A percentile compares a stretch with the other conserved stretches of the same genome.
Conservation (phyloP, 495 filamentous ascomycete genomes). For the Opeltia flavorubescens region DNA sequence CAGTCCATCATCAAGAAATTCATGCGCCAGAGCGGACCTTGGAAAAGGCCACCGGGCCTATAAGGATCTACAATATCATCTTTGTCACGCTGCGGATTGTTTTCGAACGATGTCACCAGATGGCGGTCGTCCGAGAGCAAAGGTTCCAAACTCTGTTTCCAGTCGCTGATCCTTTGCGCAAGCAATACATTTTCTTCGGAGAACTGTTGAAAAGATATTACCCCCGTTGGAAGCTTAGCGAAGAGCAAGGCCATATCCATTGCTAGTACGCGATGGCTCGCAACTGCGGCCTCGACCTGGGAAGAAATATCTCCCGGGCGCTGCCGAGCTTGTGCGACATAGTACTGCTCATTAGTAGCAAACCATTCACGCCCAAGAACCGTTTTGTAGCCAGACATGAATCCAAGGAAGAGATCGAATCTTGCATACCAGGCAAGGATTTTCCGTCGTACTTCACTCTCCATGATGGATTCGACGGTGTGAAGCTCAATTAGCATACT, state of each 20-base stretch:
- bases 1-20: conserved; percentile 70
- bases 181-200: conserved; percentile 43
- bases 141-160: conserved; percentile 43
- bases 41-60: conserved; percentile 48
- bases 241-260: conserved; percentile 71
- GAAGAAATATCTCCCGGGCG: conserved; percentile 49
- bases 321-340: conserved; percentile 37
- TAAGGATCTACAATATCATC: conserved; percentile 64
- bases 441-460: conserved; percentile 50
- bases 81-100: conserved; percentile 32
- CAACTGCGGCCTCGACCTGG: conserved; percentile 50
- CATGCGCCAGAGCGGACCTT: conserved; percentile 51
- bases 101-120: conserved; percentile 43
- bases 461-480: conserved; percentile 61
- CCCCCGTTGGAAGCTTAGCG: conserved; percentile 46
- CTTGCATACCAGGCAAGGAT: conserved; percentile 78
- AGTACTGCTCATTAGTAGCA: conserved; percentile 45
- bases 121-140: conserved; percentile 41
- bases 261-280: conserved; percentile 57
- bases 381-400: conserved; percentile 67
- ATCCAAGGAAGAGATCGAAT: conserved; percentile 72
- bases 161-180: conserved; percentile 34
- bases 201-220: conserved; percentile 54
- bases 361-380: conserved; percentile 74
- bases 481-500: conserved; percentile 65